Conservation (phyloP, 164 flowering plant genomes). For the Chimonanthus salicifolius region DNA sequence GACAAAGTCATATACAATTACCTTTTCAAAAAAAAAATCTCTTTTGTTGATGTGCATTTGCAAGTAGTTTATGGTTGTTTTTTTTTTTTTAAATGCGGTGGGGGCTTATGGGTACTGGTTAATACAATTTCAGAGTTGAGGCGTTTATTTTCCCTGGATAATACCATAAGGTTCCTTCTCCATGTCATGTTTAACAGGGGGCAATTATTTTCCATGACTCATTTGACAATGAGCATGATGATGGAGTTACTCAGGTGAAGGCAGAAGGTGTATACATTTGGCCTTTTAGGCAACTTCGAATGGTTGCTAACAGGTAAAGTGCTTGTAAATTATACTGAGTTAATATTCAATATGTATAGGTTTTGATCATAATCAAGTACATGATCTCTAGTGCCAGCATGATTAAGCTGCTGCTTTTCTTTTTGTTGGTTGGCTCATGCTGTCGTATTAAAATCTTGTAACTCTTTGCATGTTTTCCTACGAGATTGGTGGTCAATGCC, state of each 20-base stretch:
- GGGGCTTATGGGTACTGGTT: neutral
- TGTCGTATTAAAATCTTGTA: too few species aligned
- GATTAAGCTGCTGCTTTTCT: neutral
- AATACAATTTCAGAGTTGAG: neutral
- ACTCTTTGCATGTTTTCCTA: too few species aligned
- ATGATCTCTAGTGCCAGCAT: neutral
- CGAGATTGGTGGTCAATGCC: too few species aligned
- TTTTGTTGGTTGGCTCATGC: too few species aligned
- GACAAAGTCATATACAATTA: too few species aligned
- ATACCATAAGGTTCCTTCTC: neutral
- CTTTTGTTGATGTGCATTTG: neutral
- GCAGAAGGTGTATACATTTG: conserved; percentile 97
- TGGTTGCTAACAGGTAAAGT: conserved; percentile 82
- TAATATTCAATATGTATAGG: neutral
- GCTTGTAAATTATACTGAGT: neutral
- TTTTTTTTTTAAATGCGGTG: neutral
- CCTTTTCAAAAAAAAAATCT: neutral
- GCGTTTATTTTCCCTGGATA: neutral
- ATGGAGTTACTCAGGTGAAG: conserved; percentile 74
- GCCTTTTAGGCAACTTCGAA: conserved; percentile 96
- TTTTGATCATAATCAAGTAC: neutral
- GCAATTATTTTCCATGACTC: conserved; percentile 74
- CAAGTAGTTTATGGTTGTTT: neutral
- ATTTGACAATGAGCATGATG: conserved; percentile 63
- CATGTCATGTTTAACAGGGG: conserved; percentile 48